These are phyloP conservation scores for Westerdykella aurantiaca DNA, from an alignment of 2,329 filamentous ascomycete genomes.

Conservation along the genomic window DNA sequence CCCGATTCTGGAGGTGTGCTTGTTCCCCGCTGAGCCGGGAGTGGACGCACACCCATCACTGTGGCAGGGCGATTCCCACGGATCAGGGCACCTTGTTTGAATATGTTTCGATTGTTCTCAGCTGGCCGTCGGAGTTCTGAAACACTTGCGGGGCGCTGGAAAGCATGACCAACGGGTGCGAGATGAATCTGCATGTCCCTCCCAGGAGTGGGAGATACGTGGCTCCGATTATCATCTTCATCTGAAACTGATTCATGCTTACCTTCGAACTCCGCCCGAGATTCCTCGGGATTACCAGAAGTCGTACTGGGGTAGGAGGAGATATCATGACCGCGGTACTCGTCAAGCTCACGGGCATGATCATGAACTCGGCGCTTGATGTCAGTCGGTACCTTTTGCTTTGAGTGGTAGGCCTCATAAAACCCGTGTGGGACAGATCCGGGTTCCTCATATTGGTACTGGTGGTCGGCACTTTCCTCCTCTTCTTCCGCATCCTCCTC, in stretches of 20 bases:
- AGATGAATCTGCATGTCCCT: conserved; percentile 5
- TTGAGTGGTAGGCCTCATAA: no score
- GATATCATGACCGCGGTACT: conserved; percentile 4
- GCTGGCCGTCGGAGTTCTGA: background rate
- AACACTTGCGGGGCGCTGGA: background rate
- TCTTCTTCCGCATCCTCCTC: conserved; percentile 4
- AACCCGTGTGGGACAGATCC: background rate
- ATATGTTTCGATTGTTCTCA: conserved; percentile 5
- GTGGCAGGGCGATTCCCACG: conserved; percentile 11
- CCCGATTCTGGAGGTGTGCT: background rate
- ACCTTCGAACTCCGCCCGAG: conserved; percentile 11
- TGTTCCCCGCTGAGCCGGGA: no score
- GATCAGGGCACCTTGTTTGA: conserved; percentile 11
- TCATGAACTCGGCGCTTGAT: no score
- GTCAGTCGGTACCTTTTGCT: no score
- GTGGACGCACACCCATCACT: no score
- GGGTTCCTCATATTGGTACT: background rate
- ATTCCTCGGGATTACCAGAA: conserved; percentile 19
- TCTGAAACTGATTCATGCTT: conserved; percentile 9
- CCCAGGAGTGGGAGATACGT: conserved; percentile 8
- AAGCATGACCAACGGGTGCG: conserved; percentile 1
- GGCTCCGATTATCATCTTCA: conserved; percentile 2
- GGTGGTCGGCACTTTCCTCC: conserved; percentile 9
- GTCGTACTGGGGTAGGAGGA: conserved; percentile 39
- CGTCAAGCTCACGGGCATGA: no score